Base-by-base conservation (phyloP, 768 basidiomycete species). In the Tylopilus intermedius region DNA sequence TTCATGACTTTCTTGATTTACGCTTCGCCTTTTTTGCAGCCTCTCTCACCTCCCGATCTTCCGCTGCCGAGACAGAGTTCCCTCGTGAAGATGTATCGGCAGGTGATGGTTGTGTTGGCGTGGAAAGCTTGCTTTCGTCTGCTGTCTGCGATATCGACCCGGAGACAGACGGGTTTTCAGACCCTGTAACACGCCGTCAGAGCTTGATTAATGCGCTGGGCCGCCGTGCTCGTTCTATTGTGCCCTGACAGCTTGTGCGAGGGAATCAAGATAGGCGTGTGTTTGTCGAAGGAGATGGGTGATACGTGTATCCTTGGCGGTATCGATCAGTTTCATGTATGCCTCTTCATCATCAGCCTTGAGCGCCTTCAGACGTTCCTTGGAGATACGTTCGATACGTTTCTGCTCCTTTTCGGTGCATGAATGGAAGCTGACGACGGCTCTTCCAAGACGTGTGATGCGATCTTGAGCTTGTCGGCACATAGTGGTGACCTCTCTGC, bases 321-420 rank as follows among this genome's bases (percentile, higher is more conserved):
- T 96, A 69, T 98, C 96, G 63, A 99, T 91, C 63, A 99, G 88
- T 67, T 94, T 94, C 82, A 97, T 87, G 71, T 99, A 99, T 18
- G 92, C 94, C 72, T 97, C 96, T 75, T 99, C 96, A 74, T 99
- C 95, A 65, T 98, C 94, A 27, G 89, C 89, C 73, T 95, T 94
- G 60, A 98, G 83, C 8, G 95, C 96, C 74, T 90, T 93, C 58
- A 99, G 75, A 90, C 94, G 93, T 70, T 98, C 96, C 75, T 98
- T 98, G 43, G 89, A 85, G 42, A 99, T 84, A 51, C 93, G 78
- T 72, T 98, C 96, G 59, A 99, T 89, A 26, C 95, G 82, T 69
- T 94, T 93, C 80, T 94, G 91, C 69, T 99, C 96, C 71, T 98
- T 94, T 75, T 99, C 96, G 2, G 94, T 93, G 58, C 84, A 83